Base-by-base conservation (phyloP, 176 grass and related monocot genomes). In the Lolium rigidum region DNA sequence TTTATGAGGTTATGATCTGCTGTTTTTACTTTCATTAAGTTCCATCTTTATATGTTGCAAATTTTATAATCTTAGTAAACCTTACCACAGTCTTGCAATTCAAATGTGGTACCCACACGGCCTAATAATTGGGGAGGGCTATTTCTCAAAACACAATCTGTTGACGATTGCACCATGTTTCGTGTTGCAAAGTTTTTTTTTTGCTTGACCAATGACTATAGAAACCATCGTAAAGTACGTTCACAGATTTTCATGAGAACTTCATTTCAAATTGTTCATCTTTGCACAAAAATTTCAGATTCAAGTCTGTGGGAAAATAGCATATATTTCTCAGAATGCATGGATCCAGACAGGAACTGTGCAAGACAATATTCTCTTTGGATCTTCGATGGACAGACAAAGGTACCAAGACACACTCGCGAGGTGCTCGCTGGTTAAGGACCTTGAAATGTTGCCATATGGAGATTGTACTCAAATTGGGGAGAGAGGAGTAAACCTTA, bases 291-390 rank as follows among this genome's bases (percentile, higher is more conserved):
- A 59, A 49, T 79, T 87, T 69, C 82, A 98, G 96, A 90, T 94
- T 74, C 81, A 95, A 86, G 93, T 92, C 77, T 90, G 61, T 20
- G 96, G 93, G 59, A 92, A 89, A 76, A 82, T 86, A 83, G 96
- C 96, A 16, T 95, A 94, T 82, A 88, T 98, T 73, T 92, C 96
- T 82, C 96, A 95, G 88, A 92, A 73, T 86, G 92, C 96, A 83
- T 95, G 93, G 93, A 98, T 98, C 80, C 96, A 98, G 85, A 92
- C 92, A 20, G 96, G 96, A 74, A 98, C 84, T 6, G 84, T 98
- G 79, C 88, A 85, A 86, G 96, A 94, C 18, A 98, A 95, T 83
- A 98, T 98, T 83, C 86, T 95, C 62, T 98, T 98, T 64, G 93
- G 93, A 11, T 95, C 92, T 49, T 48, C 14, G 2, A 88, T 95